Conservation (phyloP, 176 grass and related monocot genomes). For the Poa pratensis region DNA sequence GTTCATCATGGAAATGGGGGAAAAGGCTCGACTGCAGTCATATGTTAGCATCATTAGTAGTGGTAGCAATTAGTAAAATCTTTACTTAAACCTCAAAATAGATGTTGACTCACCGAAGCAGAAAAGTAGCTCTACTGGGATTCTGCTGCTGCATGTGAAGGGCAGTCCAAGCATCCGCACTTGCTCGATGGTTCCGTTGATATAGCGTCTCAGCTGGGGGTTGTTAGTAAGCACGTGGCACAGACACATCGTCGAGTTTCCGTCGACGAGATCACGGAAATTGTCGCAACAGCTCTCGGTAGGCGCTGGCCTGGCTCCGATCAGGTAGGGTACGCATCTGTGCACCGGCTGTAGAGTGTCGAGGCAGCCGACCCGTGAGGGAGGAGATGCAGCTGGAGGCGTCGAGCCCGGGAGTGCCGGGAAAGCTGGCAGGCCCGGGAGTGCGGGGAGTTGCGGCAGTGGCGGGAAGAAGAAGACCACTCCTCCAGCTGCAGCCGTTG, state of each 20-base stretch:
- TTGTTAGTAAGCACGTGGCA: not conserved
- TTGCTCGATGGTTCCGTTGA: not conserved
- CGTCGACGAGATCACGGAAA: not conserved
- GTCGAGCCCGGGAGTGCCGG: not conserved
- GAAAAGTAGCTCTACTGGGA: not conserved
- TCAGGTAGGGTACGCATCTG: not conserved
- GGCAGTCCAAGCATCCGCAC: not conserved
- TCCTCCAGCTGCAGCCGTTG: too few relatives aligned
- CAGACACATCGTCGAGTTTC: not conserved
- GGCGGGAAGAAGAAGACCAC: too few relatives aligned
- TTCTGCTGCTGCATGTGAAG: not conserved
- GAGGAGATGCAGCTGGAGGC: not conserved
- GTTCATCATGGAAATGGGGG: not conserved
- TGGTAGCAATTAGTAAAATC: not conserved
- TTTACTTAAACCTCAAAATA: not conserved
- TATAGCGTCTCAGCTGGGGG: not conserved
- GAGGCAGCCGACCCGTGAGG: too few relatives aligned
- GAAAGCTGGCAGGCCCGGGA: not conserved
- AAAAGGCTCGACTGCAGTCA: not conserved
- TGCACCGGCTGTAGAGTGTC: not conserved
- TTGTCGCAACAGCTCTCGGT: not conserved
- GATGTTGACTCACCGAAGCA: not conserved
- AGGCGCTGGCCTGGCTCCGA: not conserved
- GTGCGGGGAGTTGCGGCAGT: not conserved
- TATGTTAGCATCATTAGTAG: not conserved